Conservation (phyloP, 2,329 filamentous ascomycete genomes). For the Fonsecaea pedrosoi region DNA sequence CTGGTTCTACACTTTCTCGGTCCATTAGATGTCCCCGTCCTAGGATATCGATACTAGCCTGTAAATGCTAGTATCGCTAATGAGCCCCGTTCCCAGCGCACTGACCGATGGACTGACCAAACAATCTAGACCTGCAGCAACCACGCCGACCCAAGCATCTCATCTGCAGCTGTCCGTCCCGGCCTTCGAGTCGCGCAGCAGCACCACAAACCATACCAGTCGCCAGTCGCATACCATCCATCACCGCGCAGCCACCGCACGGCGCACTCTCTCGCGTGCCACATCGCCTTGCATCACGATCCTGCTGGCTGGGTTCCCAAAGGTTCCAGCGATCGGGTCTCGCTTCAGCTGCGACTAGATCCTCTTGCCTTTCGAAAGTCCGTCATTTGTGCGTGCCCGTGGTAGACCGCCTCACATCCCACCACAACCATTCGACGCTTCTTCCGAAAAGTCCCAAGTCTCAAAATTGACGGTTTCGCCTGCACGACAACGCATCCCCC, state of each 20-base stretch:
- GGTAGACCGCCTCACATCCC: constrained; percentile 34
- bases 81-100: constrained; percentile 21
- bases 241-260: constrained; percentile 18
- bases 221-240: constrained; percentile 27
- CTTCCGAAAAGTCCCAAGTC: constrained; percentile 11
- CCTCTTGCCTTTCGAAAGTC: constrained; percentile 19
- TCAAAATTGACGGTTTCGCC: constrained; percentile 5
- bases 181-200: constrained; percentile 27
- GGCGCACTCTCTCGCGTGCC: constrained; percentile 12
- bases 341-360: constrained; percentile 16
- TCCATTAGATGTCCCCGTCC: constrained; percentile 12
- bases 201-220: constrained; percentile 2
- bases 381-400: constrained; percentile 29
- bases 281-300: constrained; percentile 20
- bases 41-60: constrained; percentile 26
- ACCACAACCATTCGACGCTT: constrained; percentile 19
- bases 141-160: constrained; percentile 4
- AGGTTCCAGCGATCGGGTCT: constrained; percentile 17
- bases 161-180: constrained; percentile 37
- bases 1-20: constrained; percentile 8
- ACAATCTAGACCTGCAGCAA: constrained; percentile 20
- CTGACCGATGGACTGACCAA: constrained; percentile 15
- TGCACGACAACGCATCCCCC: constrained; percentile 23
- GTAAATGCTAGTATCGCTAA: constrained; percentile 19
- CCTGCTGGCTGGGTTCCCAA: constrained; percentile 10